phyloP scores from a whole-genome alignment of 192 early-diverging fungal species.

The Dissophora globulifera region DNA sequence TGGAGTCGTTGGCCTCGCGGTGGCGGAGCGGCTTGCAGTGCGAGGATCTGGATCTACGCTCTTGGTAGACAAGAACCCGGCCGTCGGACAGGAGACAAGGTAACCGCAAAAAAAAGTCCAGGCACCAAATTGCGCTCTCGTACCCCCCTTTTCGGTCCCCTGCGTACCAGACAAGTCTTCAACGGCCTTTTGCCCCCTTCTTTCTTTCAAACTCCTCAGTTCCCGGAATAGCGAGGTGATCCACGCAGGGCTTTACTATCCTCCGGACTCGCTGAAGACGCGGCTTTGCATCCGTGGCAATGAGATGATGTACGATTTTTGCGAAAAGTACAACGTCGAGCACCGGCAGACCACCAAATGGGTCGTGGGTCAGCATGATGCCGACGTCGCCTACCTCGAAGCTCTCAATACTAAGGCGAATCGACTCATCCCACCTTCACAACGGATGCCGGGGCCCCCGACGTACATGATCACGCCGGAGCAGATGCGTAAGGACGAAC shows the following conservation, averaged over 20 bases:
- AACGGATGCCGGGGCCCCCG: slow-evolving; percentile 55
- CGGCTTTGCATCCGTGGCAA: slow-evolving; percentile 82
- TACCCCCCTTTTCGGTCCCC: too few relatives aligned
- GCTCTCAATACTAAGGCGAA: slow-evolving; percentile 66
- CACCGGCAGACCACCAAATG: slow-evolving; percentile 75
- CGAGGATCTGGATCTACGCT: slow-evolving; percentile 60
- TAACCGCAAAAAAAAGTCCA: too few relatives aligned
- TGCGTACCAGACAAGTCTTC: too few relatives aligned
- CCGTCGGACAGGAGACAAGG: slow-evolving; percentile 78
- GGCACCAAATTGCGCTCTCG: too few relatives aligned
- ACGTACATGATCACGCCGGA: slow-evolving; percentile 59
- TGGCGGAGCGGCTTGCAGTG: slow-evolving; percentile 71
- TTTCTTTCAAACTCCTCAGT: slow-evolving; percentile 35
- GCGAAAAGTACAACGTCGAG: slow-evolving; percentile 62
- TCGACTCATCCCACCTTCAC: slow-evolving; percentile 34
- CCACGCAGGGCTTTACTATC: slow-evolving; percentile 90
- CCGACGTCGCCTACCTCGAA: slow-evolving; percentile 65
- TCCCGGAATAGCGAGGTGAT: slow-evolving; percentile 92
- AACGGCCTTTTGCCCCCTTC: too few relatives aligned
- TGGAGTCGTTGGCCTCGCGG: slow-evolving; percentile 84
- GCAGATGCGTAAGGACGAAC: slow-evolving; percentile 63
- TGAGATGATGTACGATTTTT: slow-evolving; percentile 72
- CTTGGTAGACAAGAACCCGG: slow-evolving; percentile 74
- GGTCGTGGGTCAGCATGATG: slow-evolving; percentile 73
- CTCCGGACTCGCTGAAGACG: slow-evolving; percentile 77